Percentiles rank a stretch among this genome's conserved stretches.
phyloP scores from a whole-genome alignment of 495 filamentous ascomycete genomes.

The Barbatosphaeria neglecta region DNA sequence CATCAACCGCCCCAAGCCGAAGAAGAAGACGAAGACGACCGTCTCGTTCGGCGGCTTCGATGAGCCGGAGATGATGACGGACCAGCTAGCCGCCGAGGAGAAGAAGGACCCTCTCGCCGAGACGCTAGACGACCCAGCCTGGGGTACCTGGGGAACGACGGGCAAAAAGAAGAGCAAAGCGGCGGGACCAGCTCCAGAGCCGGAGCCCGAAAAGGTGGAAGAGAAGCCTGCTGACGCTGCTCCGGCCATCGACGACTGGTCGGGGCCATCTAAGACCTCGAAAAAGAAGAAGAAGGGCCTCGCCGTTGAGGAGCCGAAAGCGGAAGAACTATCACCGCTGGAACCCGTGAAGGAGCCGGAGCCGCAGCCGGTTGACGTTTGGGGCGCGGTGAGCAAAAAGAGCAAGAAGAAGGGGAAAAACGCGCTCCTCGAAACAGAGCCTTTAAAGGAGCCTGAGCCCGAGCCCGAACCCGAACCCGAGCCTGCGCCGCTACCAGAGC shows the following conservation, averaged over 20 bases:
- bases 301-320: constrained; percentile 4
- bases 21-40: constrained; percentile 27
- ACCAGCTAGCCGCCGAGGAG: constrained; percentile 13
- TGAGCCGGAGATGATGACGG: constrained; percentile 14
- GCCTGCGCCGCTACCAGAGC: not conserved
- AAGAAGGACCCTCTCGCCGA: constrained; percentile 11
- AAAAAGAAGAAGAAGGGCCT: constrained; percentile 20
- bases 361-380: constrained; percentile 3
- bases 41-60: constrained; percentile 27
- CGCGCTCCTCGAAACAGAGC: not conserved
- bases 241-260: constrained; percentile 26
- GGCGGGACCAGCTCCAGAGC: constrained; percentile 13
- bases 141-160: constrained; percentile 13
- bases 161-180: constrained; percentile 16
- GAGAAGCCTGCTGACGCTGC: constrained; percentile 17
- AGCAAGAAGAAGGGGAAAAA: constrained; percentile 14
- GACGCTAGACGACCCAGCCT: constrained; percentile 14
- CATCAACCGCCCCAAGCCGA: constrained; percentile 24
- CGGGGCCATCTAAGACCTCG: constrained; percentile 20
- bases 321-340: constrained; percentile 4
- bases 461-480: constrained; percentile 5
- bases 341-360: constrained; percentile 10
- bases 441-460: constrained; percentile 4
- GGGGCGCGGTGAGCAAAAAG: not conserved
- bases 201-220: constrained; percentile 21